Evolutionary conservation across 805 yeast species (phyloP), one percentile per base, ranked within the genome.

Genomic region (Teunomyces stri): DNA sequence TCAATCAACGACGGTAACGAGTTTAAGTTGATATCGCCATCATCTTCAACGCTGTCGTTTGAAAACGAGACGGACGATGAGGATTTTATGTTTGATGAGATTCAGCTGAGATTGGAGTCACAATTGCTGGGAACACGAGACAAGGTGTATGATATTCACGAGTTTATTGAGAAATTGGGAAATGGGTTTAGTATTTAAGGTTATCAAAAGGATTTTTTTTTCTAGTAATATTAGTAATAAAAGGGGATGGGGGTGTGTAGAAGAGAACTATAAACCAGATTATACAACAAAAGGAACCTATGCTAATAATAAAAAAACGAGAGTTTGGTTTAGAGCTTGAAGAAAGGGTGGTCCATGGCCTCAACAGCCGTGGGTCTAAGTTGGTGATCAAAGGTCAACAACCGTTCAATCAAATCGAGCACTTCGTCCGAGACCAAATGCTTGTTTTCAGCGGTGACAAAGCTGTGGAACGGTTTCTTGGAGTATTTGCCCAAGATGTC

Each of bases 281-380:
- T 15, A 9, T 15, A 15, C 21, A 34, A 11, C 20, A 20, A 13
- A 22, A 37, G 16, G 16, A 15, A 31, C 15, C 34, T 29, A 37
- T 37, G 40, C 40, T 20, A 22, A 25, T 6, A 7, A 25, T 1
- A 6, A 25, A n/a, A n/a, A n/a, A n/a, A n/a, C n/a, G n/a, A n/a
- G n/a, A 25, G 27, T 20, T 22, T 22, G n/a, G 18, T 25, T 45
- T 16, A 36, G 27, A 44, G 33, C 50, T 58, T 59, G 59, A 72
- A 72, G 51, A 69, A 72, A 3, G 71, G 66, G 68, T 89, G 96
- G 11, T 68, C 80, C 86, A 89, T 82, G 22, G 96, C 94, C 64
- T 91, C 96, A 64, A 78, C 80, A 1, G 96, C 96, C 5, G 97
- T 89, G 40, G 89, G 76, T 63, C 97, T 79, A 62, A 85, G 86